Conservation (phyloP, 2,329 filamentous ascomycete species). For the Diaporthe sp. region DNA sequence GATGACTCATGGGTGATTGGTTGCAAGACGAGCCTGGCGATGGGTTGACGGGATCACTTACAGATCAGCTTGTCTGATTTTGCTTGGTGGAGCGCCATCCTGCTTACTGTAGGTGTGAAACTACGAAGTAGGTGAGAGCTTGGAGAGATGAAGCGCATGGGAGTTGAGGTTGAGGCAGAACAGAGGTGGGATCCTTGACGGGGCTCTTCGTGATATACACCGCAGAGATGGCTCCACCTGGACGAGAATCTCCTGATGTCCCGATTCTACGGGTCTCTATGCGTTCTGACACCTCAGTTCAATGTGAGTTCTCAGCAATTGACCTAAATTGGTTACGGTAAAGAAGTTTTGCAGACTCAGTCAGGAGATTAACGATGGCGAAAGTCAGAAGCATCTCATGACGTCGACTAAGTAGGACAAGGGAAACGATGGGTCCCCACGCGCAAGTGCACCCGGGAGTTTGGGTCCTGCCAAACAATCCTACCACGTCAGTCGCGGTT, state of each 20-base stretch:
- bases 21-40: not conserved
- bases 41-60: slow-evolving; percentile 48
- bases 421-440: not conserved
- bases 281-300: not conserved
- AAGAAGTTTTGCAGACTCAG: not conserved
- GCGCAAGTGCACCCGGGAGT: not conserved
- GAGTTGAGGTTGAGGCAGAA: not conserved
- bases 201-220: slow-evolving; percentile 14
- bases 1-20: slow-evolving; percentile 30
- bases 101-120: slow-evolving; percentile 43
- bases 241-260: not conserved
- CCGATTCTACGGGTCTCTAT: slow-evolving; percentile 1
- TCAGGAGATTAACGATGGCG: not conserved
- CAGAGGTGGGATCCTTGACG: not conserved
- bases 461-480: not conserved
- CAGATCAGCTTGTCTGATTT: slow-evolving; percentile 63
- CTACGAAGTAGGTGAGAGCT: slow-evolving; percentile 18
- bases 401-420: slow-evolving; percentile 27
- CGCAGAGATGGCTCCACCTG: not conserved
- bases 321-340: not conserved
- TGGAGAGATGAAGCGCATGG: slow-evolving; percentile 24
- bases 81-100: slow-evolving; percentile 62
- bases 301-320: not conserved
- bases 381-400: slow-evolving; percentile 29
- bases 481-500: not conserved